A percentile compares a stretch with the other conserved stretches of the same genome.
Conservation (phyloP, 1,139 yeast genomes). For the Sugiyamaella grinbergsii region DNA sequence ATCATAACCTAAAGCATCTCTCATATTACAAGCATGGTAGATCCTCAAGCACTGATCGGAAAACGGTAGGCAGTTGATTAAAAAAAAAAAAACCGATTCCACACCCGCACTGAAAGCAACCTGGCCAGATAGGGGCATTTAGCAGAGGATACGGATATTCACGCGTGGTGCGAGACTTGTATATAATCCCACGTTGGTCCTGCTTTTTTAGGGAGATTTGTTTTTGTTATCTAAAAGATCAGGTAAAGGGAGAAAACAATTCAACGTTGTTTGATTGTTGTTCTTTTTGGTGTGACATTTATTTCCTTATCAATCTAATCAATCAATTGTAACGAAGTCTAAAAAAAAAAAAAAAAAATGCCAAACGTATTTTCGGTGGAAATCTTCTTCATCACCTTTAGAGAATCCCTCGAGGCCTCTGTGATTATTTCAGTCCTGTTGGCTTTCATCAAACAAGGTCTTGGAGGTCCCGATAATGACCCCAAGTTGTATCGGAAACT, state of each 20-base stretch:
- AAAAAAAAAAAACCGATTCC: conserved; percentile 1
- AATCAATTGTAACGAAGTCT: conserved; percentile 9
- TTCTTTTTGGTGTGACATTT: conserved; percentile 1
- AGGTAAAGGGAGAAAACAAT: conserved; percentile 8
- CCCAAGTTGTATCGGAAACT: conserved; percentile 60
- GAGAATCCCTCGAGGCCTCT: conserved; percentile 90
- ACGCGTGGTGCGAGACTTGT: too few species aligned
- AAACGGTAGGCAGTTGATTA: conserved; percentile 4
- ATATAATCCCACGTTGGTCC: conserved; percentile 9
- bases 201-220: neutral
- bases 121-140: conserved; percentile 9
- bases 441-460: conserved; percentile 86
- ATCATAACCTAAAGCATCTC: conserved; percentile 1
- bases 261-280: neutral
- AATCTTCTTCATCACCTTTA: conserved; percentile 78
- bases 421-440: conserved; percentile 85
- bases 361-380: conserved; percentile 47
- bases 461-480: conserved; percentile 57
- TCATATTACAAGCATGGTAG: conserved; percentile 7
- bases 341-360: too few species aligned
- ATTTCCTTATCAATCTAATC: conserved; percentile 14
- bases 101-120: neutral
- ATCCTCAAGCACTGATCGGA: conserved; percentile 11
- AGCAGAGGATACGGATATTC: neutral
- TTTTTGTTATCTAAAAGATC: conserved; percentile 6